Evolutionary conservation across 371 early-diverging fungal species (phyloP), one percentile per base, ranked within the genome.

Genomic region (Phascolomyces articulosus): DNA sequence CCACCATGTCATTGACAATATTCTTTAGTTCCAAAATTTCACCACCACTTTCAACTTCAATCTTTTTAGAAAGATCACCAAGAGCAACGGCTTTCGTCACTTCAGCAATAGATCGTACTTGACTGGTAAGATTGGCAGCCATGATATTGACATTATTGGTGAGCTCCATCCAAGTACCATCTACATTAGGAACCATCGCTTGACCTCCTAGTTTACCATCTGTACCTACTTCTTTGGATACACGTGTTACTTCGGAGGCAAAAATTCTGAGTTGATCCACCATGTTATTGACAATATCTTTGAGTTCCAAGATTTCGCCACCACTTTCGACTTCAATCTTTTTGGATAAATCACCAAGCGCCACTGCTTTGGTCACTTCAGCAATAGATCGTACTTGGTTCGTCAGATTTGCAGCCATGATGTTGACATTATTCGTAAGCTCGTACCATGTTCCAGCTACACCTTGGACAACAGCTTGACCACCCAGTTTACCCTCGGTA

Each of bases 401-500:
- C 0, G 82, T 84, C 18, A 84, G 41, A 41, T 84, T 84, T 16
- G 77, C 77, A 38, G 74, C 74, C 74, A 74, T 75, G 34, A 54
- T 44, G 58, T 89, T 89, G 38, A 89, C 90, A 56, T 85, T 89
- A 58, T 87, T 82, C 0, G 87, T 87, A 0, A 89, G 69, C 4
- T 75, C 75, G n/a, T 77, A 77, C 89, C 89, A 89, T 0, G 83
- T 85, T 16, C 89, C 87, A 16, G 75, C 86, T 0, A 88, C 86
- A 48, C 70, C 77, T 24, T 70, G 63, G 0, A 88, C 89, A 10
- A 71, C 29, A 16, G 66, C 67, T 58, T 66, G 67, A n/a, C 66
- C 67, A 31, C 71, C 71, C 1, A 64, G 48, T 57, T 64, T 60
- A 47, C 66, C 67, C 44, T 53, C 62, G 10, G 67, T 60, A 26